Percentiles rank a stretch among this genome's conserved stretches.
These are phyloP conservation scores for Fallopia convolvulus DNA, from an alignment of 148 eudicot species.

Conservation along the genomic window DNA sequence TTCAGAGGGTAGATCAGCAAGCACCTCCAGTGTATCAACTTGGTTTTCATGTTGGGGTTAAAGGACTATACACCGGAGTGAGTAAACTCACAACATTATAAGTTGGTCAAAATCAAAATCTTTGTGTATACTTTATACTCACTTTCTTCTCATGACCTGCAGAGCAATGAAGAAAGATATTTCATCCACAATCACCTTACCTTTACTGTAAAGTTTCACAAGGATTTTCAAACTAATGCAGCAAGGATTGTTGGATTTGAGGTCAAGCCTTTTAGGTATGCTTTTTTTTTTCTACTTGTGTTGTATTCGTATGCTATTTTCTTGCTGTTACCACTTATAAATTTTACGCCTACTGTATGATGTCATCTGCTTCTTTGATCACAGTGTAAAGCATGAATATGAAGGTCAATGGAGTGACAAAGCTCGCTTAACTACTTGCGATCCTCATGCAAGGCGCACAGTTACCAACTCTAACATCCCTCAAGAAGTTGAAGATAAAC, in stretches of 20 bases:
- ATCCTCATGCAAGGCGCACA: conserved; percentile 40
- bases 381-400: conserved; percentile 44
- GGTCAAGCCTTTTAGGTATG: conserved; percentile 43
- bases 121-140: conserved; percentile 14
- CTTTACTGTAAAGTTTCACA: conserved; percentile 36
- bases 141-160: conserved; percentile 17
- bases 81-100: conserved; percentile 15
- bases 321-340: background rate
- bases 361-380: background rate
- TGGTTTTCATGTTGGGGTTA: conserved; percentile 54
- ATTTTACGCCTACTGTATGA: conserved; percentile 3
- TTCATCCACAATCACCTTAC: conserved; percentile 46
- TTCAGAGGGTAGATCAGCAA: conserved; percentile 42
- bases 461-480: conserved; percentile 43
- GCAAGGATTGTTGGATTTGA: conserved; percentile 45
- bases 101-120: background rate
- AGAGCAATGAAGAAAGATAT: conserved; percentile 36
- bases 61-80: conserved; percentile 51
- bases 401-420: conserved; percentile 43
- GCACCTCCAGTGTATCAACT: conserved; percentile 48
- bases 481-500: conserved; percentile 43
- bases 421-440: conserved; percentile 34
- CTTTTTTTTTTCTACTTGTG: background rate
- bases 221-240: conserved; percentile 29
- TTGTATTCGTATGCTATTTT: background rate